Conservation (phyloP, 202 grass and related monocot genomes). For the Miscanthus sacchariflorus region DNA sequence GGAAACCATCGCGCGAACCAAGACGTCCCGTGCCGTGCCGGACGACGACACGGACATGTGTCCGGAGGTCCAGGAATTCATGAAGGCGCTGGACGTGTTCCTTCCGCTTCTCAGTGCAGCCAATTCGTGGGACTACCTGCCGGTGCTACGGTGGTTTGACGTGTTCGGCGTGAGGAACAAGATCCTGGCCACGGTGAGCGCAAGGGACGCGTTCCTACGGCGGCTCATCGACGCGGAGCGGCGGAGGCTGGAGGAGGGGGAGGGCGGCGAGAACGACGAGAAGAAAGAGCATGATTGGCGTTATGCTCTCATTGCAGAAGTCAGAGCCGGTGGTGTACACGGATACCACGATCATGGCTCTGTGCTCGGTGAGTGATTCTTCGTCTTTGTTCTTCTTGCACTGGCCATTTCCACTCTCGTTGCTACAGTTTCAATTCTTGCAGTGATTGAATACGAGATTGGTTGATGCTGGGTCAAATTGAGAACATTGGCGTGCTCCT, state of each 20-base stretch:
- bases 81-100: constrained; percentile 22
- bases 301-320: constrained; percentile 58
- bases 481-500: not conserved
- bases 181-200: constrained; percentile 11
- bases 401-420: not conserved
- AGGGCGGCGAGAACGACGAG: constrained; percentile 11
- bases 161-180: constrained; percentile 45
- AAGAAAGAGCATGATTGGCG: constrained; percentile 59
- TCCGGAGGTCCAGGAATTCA: constrained; percentile 47
- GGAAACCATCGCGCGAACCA: constrained; percentile 48
- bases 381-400: not conserved
- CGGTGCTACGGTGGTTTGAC: constrained; percentile 49
- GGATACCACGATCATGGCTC: constrained; percentile 30
- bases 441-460: not conserved
- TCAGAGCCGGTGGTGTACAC: constrained; percentile 61
- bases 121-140: constrained; percentile 55
- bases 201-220: constrained; percentile 51
- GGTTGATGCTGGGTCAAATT: not conserved
- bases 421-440: not conserved
- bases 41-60: constrained; percentile 53
- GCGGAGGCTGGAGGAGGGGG: not conserved
- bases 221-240: constrained; percentile 58
- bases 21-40: constrained; percentile 7
- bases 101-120: constrained; percentile 1
- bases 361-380: constrained; percentile 25